A percentile compares a stretch with the other conserved stretches of the same genome.
Evolutionary conservation across 495 filamentous ascomycete species (phyloP).

Genomic region (Lichina pygmaea): DNA sequence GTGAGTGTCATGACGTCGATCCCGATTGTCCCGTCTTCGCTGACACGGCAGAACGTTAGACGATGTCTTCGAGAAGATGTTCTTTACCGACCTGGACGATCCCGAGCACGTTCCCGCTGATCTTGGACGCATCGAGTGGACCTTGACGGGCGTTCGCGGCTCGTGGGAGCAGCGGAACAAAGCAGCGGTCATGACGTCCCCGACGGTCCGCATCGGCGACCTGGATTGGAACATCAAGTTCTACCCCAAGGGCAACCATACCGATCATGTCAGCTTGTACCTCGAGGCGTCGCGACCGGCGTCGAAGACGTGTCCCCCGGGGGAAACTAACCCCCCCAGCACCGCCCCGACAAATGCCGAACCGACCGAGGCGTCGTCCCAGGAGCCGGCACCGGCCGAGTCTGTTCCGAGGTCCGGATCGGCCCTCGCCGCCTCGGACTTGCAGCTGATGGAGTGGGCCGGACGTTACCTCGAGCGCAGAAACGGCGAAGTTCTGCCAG

Average conservation of each 20-base stretch:
- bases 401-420: background rate
- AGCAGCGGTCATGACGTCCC: constrained; percentile 30
- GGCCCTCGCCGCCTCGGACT: background rate
- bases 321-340: background rate
- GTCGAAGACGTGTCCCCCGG: background rate
- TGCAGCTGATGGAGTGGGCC: background rate
- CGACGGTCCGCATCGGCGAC: constrained; percentile 26
- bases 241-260: constrained; percentile 37
- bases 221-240: constrained; percentile 47
- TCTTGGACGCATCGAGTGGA: constrained; percentile 32
- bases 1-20: constrained; percentile 9
- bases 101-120: constrained; percentile 24
- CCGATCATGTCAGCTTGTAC: constrained; percentile 32
- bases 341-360: background rate
- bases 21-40: background rate
- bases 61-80: constrained; percentile 30
- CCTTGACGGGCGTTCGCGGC: constrained; percentile 29
- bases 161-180: constrained; percentile 32
- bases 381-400: background rate
- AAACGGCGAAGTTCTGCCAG: background rate
- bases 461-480: too few species aligned
- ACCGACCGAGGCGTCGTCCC: background rate
- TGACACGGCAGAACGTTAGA: constrained; percentile 10
- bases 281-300: constrained; percentile 24
- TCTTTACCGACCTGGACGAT: constrained; percentile 29